Percentiles rank a stretch among this genome's conserved stretches.
These are phyloP conservation scores for Talaromyces pinophilus DNA, from an alignment of 2,329 filamentous ascomycete genomes.

Conservation along the genomic window DNA sequence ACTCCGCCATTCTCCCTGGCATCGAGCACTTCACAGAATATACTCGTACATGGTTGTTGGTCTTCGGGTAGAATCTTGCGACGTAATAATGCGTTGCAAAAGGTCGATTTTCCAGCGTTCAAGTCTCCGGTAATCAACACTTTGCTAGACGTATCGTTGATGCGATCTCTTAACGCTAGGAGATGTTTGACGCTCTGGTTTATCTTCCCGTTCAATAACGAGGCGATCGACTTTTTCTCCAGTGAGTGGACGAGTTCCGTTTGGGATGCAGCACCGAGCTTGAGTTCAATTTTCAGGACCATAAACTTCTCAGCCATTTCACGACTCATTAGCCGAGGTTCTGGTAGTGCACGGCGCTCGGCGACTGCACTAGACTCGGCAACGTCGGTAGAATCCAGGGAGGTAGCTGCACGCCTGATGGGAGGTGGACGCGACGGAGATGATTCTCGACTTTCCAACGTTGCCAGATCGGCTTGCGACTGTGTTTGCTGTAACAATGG, in stretches of 20 bases:
- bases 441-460: constrained; percentile 28
- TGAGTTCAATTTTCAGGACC: constrained; percentile 89
- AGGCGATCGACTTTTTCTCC: constrained; percentile 87
- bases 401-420: constrained; percentile 72
- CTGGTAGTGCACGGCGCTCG: constrained; percentile 61
- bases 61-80: constrained; percentile 93
- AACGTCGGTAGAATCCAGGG: constrained; percentile 67
- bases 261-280: constrained; percentile 82
- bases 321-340: constrained; percentile 83
- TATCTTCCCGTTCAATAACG: constrained; percentile 90
- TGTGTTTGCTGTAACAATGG: constrained; percentile 40
- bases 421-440: constrained; percentile 52
- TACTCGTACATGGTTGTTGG: constrained; percentile 95
- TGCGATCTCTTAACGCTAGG: constrained; percentile 80
- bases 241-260: constrained; percentile 90
- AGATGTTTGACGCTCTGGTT: constrained; percentile 91
- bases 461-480: constrained; percentile 34
- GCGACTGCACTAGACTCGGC: constrained; percentile 73
- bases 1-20: constrained; percentile 84
- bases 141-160: constrained; percentile 96
- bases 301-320: constrained; percentile 97
- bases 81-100: constrained; percentile 93
- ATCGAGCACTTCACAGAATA: constrained; percentile 96
- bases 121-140: constrained; percentile 93
- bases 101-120: constrained; percentile 97